These are phyloP conservation scores for Candida sp. DNA, from an alignment of 1,139 yeast species.

Conservation along the genomic window DNA sequence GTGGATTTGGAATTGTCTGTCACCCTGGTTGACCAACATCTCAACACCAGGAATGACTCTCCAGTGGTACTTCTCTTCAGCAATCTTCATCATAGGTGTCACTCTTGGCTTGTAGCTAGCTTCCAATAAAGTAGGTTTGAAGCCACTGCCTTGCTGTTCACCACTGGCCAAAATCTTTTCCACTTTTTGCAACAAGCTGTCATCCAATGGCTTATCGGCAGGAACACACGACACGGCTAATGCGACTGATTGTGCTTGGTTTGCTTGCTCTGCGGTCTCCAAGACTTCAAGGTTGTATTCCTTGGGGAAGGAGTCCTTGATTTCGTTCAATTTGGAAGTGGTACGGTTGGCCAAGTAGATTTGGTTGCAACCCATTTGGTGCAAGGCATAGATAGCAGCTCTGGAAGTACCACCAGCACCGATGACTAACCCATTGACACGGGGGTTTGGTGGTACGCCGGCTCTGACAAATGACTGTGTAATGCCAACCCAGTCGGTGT, in stretches of 20 bases:
- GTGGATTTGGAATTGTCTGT: conserved; percentile 82
- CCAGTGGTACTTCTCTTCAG: conserved; percentile 66
- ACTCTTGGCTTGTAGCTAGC: conserved; percentile 92
- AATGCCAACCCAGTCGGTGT: conserved; percentile 97
- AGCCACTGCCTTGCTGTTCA: conserved; percentile 26
- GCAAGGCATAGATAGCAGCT: conserved; percentile 91
- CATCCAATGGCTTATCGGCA: conserved; percentile 79
- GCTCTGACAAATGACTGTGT: conserved; percentile 59
- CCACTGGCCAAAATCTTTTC: conserved; percentile 45
- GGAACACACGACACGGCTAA: conserved; percentile 89
- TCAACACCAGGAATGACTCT: conserved; percentile 83
- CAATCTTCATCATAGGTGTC: conserved; percentile 85
- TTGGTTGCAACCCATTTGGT: conserved; percentile 73
- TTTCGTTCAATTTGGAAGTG: conserved; percentile 59
- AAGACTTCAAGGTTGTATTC: conserved; percentile 64
- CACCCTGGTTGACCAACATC: conserved; percentile 93
- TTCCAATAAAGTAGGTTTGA: conserved; percentile 69
- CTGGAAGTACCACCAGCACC: conserved; percentile 99
- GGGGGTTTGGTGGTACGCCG: conserved; percentile 52
- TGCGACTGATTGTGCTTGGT: conserved; percentile 49
- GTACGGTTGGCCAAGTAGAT: conserved; percentile 90
- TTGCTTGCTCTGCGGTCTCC: conserved; percentile 50
- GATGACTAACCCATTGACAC: conserved; percentile 67
- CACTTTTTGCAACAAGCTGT: conserved; percentile 46
- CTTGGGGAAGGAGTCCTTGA: conserved; percentile 64